phyloP scores from a whole-genome alignment of 495 filamentous ascomycete genomes.

The Aspergillus cristatus region DNA sequence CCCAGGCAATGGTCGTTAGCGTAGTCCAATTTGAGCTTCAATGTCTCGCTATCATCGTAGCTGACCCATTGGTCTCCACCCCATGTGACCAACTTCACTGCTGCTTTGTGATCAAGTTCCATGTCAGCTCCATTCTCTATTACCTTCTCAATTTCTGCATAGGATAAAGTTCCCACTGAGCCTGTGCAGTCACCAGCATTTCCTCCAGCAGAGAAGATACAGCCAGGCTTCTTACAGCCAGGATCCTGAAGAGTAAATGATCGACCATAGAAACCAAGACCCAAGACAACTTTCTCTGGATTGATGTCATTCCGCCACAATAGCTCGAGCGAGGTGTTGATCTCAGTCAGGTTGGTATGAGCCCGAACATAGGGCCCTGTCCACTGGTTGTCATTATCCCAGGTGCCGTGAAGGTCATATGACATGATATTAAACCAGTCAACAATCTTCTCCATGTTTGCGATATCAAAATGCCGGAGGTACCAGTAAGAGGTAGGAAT shows the following conservation, averaged over 20 bases:
- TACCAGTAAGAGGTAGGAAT: constrained; percentile 34
- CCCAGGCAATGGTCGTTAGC: constrained; percentile 25
- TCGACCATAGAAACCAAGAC: constrained; percentile 35
- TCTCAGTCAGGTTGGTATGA: constrained; percentile 35
- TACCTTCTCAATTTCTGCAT: constrained; percentile 14
- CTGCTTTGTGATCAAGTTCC: constrained; percentile 7
- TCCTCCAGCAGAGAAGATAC: constrained; percentile 13
- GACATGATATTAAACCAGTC: constrained; percentile 45
- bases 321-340: constrained; percentile 20
- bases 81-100: constrained; percentile 29
- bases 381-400: constrained; percentile 15
- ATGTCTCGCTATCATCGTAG: constrained; percentile 34
- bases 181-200: constrained; percentile 27
- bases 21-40: constrained; percentile 29
- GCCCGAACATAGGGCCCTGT: constrained; percentile 12
- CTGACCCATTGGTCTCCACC: constrained; percentile 38
- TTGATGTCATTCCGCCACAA: constrained; percentile 31
- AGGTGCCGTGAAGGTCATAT: constrained; percentile 37
- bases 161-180: constrained; percentile 11
- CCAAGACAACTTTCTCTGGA: constrained; percentile 27
- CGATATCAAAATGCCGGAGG: constrained; percentile 33
- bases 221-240: constrained; percentile 22
- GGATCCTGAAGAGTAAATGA: constrained; percentile 27
- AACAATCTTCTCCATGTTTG: constrained; percentile 28
- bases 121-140: not conserved